Evolutionary conservation across 2,329 filamentous ascomycete species (phyloP).

Genomic region (Ceratocystis harringtonii): DNA sequence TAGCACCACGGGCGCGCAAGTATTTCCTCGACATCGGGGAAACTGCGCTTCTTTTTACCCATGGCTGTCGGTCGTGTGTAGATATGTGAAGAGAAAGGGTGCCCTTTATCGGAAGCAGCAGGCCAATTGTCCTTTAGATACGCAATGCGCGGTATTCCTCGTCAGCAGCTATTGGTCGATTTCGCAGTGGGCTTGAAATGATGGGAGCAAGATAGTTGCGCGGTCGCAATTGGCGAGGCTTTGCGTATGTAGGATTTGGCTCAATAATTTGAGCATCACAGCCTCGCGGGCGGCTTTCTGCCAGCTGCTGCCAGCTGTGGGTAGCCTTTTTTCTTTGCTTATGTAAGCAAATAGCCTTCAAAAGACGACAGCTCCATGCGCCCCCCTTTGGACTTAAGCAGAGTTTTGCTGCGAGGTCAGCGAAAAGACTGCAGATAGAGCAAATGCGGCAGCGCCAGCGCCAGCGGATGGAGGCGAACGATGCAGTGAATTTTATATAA

Average conservation of each 20-base stretch:
- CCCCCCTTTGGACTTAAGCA: too few relatives aligned
- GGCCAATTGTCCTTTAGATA: not conserved
- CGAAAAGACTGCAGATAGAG: too few relatives aligned
- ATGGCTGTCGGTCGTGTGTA: constrained; percentile 29
- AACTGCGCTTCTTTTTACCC: constrained; percentile 81
- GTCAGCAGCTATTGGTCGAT: not conserved
- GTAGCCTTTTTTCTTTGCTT: not conserved
- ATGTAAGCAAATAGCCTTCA: not conserved
- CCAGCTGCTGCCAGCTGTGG: not conserved
- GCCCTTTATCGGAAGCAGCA: not conserved
- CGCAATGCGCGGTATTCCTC: not conserved
- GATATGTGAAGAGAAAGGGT: not conserved
- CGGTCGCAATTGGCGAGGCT: constrained; percentile 1
- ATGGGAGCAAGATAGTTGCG: not conserved
- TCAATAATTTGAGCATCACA: not conserved
- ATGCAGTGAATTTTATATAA: too few relatives aligned
- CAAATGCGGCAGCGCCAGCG: too few relatives aligned
- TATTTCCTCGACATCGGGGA: constrained; percentile 77
- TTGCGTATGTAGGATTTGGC: not conserved
- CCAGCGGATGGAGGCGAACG: too few relatives aligned
- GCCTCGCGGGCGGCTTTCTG: not conserved
- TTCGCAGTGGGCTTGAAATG: not conserved
- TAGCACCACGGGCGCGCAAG: constrained; percentile 89
- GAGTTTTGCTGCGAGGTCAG: too few relatives aligned
- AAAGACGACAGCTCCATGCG: too few relatives aligned